Percentiles rank a stretch among this genome's conserved stretches.
phyloP scores from a whole-genome alignment of 2,329 filamentous ascomycete species.

The Acrocalymma vagum region DNA sequence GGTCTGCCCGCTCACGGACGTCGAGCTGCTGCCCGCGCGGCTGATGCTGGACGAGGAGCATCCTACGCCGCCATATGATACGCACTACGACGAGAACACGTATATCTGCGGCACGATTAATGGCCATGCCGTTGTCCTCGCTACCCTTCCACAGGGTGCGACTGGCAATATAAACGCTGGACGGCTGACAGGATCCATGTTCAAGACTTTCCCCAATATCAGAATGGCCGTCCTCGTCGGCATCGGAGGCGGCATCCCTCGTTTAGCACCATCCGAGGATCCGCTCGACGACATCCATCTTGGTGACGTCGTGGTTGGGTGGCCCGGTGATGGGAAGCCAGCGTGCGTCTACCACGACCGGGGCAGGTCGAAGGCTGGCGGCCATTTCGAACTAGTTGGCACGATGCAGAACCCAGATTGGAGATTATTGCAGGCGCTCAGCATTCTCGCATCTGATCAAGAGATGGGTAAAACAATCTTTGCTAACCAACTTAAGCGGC shows the following conservation, averaged over 20 bases:
- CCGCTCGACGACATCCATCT: conserved; percentile 15
- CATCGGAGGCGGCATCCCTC: conserved; percentile 18
- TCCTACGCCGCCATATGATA: conserved; percentile 11
- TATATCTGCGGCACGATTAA: conserved; percentile 15
- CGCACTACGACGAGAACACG: conserved; percentile 18
- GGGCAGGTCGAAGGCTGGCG: conserved; percentile 10
- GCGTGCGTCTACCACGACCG: conserved; percentile 13
- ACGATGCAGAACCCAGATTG: conserved; percentile 16
- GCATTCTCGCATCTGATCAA: conserved; percentile 8
- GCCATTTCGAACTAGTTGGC: conserved; percentile 15
- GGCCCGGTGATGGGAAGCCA: conserved; percentile 15
- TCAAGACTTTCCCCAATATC: conserved; percentile 18
- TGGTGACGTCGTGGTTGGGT: conserved; percentile 18
- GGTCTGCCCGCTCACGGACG: conserved; percentile 14
- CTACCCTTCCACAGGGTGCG: conserved; percentile 7
- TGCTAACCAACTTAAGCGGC: conserved; percentile 4
- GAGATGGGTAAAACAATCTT: conserved; percentile 7
- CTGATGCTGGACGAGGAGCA: conserved; percentile 21
- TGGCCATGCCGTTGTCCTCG: conserved; percentile 16
- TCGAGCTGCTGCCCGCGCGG: conserved; percentile 17
- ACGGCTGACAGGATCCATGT: conserved; percentile 12
- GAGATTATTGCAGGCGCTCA: conserved; percentile 10
- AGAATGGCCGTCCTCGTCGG: conserved; percentile 18
- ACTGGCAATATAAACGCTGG: conserved; percentile 16
- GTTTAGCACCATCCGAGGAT: conserved; percentile 1